phyloP scores from a whole-genome alignment of 305 asterid species.

The Solanum hybrid region DNA sequence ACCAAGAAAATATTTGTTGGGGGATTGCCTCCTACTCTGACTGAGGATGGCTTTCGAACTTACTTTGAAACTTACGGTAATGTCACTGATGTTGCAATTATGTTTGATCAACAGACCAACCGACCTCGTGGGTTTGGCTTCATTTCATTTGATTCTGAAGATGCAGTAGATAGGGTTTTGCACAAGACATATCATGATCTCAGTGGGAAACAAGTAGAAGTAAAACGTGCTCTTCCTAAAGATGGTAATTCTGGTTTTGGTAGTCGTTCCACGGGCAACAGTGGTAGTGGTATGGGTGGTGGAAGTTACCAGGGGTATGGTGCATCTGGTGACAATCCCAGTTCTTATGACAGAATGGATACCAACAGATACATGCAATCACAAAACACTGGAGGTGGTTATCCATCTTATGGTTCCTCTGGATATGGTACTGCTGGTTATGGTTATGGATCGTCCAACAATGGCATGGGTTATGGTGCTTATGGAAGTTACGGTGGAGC shows the following conservation, averaged over 20 bases:
- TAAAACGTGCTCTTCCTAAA: slow-evolving; percentile 80
- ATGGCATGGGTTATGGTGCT: slow-evolving; percentile 63
- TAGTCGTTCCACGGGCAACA: background rate
- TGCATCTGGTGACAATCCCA: slow-evolving; percentile 35
- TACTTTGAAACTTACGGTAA: slow-evolving; percentile 65
- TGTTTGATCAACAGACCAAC: slow-evolving; percentile 76
- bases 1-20: slow-evolving; percentile 86
- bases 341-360: slow-evolving; percentile 55
- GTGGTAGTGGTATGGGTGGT: slow-evolving; percentile 4
- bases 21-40: slow-evolving; percentile 61
- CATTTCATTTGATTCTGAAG: slow-evolving; percentile 73
- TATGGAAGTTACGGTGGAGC: slow-evolving; percentile 55
- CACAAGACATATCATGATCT: slow-evolving; percentile 72
- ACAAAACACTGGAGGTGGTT: slow-evolving; percentile 57
- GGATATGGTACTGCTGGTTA: slow-evolving; percentile 39
- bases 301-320: background rate
- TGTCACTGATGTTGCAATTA: slow-evolving; percentile 66
- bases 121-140: slow-evolving; percentile 87
- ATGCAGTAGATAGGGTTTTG: slow-evolving; percentile 69
- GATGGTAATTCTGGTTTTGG: slow-evolving; percentile 52
- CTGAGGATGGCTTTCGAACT: slow-evolving; percentile 57
- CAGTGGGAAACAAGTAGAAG: slow-evolving; percentile 74
- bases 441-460: slow-evolving; percentile 49
- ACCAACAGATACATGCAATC: slow-evolving; percentile 52
- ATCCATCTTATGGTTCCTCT: slow-evolving; percentile 55